phyloP scores from a whole-genome alignment of 2,329 filamentous ascomycete species.

The Arthrobotrys pseudoclavata region DNA sequence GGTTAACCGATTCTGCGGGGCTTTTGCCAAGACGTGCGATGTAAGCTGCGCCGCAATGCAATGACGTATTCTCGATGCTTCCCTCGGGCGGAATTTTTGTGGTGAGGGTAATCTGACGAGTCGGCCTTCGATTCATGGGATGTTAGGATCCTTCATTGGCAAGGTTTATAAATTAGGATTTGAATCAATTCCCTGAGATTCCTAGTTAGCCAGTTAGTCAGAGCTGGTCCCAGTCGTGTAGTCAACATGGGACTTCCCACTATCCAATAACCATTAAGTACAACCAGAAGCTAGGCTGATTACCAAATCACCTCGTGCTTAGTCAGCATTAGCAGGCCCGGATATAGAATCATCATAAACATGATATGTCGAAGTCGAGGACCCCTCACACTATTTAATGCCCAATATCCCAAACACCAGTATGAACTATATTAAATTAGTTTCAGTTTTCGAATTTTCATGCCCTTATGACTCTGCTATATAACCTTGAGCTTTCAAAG shows the following conservation, averaged over 20 bases:
- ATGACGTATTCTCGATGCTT: neutral
- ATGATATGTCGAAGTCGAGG: neutral
- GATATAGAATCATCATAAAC: neutral
- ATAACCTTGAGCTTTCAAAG: too few species aligned
- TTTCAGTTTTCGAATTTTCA: neutral
- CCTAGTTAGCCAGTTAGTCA: neutral
- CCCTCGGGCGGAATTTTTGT: neutral
- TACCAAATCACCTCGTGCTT: neutral
- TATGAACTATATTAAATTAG: too few species aligned
- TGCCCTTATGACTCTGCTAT: too few species aligned
- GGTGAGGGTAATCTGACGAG: neutral
- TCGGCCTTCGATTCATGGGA: neutral
- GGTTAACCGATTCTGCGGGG: conserved; percentile 1
- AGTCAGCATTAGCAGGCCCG: neutral
- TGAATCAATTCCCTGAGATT: neutral
- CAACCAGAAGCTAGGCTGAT: too few species aligned
- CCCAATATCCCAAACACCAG: neutral
- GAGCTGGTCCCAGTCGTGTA: neutral
- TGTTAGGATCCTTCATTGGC: neutral
- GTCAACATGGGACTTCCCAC: neutral
- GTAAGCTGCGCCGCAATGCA: conserved; percentile 11
- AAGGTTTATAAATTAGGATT: neutral
- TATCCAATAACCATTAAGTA: too few species aligned
- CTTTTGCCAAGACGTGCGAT: neutral
- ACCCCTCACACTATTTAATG: neutral